Base-by-base conservation (phyloP, 768 basidiomycete species). In the Rhizopogon rudus region DNA sequence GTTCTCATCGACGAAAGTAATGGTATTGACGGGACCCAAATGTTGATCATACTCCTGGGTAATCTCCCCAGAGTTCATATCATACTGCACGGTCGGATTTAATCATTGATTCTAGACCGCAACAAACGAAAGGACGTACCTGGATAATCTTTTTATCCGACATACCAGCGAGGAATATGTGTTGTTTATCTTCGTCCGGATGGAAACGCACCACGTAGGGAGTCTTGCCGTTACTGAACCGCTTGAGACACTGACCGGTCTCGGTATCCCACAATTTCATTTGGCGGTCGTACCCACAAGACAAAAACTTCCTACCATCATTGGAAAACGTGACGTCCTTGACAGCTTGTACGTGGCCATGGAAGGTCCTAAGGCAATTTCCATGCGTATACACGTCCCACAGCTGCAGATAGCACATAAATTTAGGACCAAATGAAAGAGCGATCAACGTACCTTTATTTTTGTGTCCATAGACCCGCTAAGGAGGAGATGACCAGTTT, bases 261-360 rank as follows among this genome's bases (percentile, higher is more conserved):
- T 99, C 97, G 17, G 97, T 98, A 65, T 99, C 96, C 97, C 97
- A 99, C 12, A 98, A 78, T 72, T 99, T 99, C 86, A 98, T 94
- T 68, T 93, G 89, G 50, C 94, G 88, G 71, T 99, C 97, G 64
- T 97, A 98, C 50, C 84, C 87, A 61, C 95, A 96, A 14, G 91
- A 94, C 48, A 99, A 69, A 76, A 99, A 98, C 60, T 78, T 80
- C 37, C 80, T 81, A 1, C 97, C 97, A 60, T 93, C 90, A 67
- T 97, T 98, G 51, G 93, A 93, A 71, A 99, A 99, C 8, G 86
- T 86, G 57, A 99, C 80, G 60, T 99, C 97, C 71, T 97, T 97
- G 60, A 99, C 93, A 28, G 95, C 94, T 65, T 97, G 94, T 50
- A 86, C 83, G 69, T 99, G 97, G 3, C 97, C 97, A 70, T 95